phyloP scores from a whole-genome alignment of 164 flowering plant species.

The Platanus orientalis region DNA sequence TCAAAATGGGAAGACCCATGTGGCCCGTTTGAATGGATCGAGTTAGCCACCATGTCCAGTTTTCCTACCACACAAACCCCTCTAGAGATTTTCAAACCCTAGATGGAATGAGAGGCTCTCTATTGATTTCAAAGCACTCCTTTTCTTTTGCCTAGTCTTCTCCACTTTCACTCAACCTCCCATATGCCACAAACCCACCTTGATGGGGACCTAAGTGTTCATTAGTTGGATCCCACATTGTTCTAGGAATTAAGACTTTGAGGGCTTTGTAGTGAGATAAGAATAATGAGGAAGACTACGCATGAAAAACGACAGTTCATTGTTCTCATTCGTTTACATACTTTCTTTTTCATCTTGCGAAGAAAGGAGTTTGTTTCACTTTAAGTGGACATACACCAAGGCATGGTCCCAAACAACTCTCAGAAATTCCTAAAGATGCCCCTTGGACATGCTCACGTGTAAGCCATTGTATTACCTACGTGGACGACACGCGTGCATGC shows the following conservation, averaged over 20 bases:
- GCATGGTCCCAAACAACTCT: constrained; percentile 33
- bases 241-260: constrained; percentile 1
- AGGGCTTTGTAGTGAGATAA: background rate
- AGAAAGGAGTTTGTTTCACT: constrained; percentile 32
- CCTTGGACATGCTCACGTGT: constrained; percentile 40
- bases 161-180: background rate
- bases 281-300: background rate
- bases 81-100: constrained; percentile 7
- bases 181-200: background rate
- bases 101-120: constrained; percentile 18
- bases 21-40: constrained; percentile 1
- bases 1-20: constrained; percentile 2
- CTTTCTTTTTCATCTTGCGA: constrained; percentile 13
- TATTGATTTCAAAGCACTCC: constrained; percentile 16
- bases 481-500: constrained; percentile 25
- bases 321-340: constrained; percentile 19
- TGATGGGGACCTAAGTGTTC: constrained; percentile 28
- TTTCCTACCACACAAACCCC: background rate
- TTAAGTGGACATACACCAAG: constrained; percentile 42
- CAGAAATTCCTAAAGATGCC: constrained; percentile 14
- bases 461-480: constrained; percentile 33
- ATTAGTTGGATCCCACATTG: constrained; percentile 35
- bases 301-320: background rate
- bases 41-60: constrained; percentile 9
- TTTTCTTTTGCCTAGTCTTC: background rate